phyloP scores from a whole-genome alignment of 345 rosid species.

The Acer campestre region DNA sequence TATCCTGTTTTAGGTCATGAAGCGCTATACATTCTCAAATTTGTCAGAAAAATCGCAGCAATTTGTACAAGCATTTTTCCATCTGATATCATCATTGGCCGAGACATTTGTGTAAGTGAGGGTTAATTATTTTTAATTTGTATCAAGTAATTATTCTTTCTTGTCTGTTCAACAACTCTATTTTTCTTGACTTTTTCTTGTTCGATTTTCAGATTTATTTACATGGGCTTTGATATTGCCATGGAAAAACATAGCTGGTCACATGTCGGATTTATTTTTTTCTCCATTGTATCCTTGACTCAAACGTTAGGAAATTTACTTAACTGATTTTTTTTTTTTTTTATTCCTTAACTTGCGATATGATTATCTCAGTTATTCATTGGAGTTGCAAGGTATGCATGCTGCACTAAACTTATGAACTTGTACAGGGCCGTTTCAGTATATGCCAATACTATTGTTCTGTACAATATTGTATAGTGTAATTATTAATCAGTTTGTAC shows the following conservation, averaged over 20 bases:
- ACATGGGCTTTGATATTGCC: constrained; percentile 99
- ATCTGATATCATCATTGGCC: constrained; percentile 94
- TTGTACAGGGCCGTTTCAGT: neutral
- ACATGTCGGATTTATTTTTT: constrained; percentile 87
- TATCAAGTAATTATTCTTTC: constrained; percentile 17
- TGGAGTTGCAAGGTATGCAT: constrained; percentile 74
- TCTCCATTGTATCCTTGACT: constrained; percentile 93
- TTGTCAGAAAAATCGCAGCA: constrained; percentile 90
- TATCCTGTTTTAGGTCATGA: constrained; percentile 72
- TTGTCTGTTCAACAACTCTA: constrained; percentile 2
- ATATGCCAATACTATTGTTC: neutral
- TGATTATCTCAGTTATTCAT: constrained; percentile 68
- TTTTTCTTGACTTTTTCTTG: constrained; percentile 22
- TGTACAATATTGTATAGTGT: constrained; percentile 7
- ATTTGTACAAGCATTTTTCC: constrained; percentile 91
- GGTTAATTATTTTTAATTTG: constrained; percentile 12
- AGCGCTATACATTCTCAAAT: constrained; percentile 91
- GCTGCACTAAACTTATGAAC: constrained; percentile 14
- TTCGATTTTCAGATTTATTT: constrained; percentile 76
- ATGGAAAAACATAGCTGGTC: constrained; percentile 99
- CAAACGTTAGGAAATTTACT: constrained; percentile 8
- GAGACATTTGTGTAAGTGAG: constrained; percentile 86
- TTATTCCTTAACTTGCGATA: constrained; percentile 52
- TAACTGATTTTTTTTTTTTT: constrained; percentile 31
- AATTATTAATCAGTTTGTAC: constrained; percentile 31